Evolutionary conservation across 345 rosid genomes (phyloP).

Genomic region (Brassica cretica): DNA sequence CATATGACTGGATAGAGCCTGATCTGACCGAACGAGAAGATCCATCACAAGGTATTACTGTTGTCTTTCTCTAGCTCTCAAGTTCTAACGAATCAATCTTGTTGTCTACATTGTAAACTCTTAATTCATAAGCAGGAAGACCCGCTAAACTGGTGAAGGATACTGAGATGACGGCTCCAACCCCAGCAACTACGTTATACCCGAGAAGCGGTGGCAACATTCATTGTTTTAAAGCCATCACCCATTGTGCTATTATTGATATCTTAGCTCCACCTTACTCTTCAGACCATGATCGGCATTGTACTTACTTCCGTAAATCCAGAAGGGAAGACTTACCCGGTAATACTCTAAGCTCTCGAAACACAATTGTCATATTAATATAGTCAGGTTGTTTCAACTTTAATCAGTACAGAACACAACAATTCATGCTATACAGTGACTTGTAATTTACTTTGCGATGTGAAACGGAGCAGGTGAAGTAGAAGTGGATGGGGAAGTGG

Average conservation of each 20-base stretch:
- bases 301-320: constrained; percentile 63
- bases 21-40: constrained; percentile 47
- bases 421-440: background rate
- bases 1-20: constrained; percentile 86
- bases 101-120: background rate
- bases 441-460: background rate
- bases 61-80: background rate
- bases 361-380: background rate
- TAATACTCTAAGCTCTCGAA: constrained; percentile 29
- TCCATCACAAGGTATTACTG: constrained; percentile 60
- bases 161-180: constrained; percentile 66
- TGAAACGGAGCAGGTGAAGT: constrained; percentile 51
- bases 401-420: background rate
- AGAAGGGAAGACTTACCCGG: constrained; percentile 61
- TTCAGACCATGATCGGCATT: constrained; percentile 58
- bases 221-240: constrained; percentile 73
- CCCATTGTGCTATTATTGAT: constrained; percentile 79
- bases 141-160: constrained; percentile 74
- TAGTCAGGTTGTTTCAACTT: background rate
- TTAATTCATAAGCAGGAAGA: constrained; percentile 58
- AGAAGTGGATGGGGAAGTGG: constrained; percentile 55
- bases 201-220: constrained; percentile 85
- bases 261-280: constrained; percentile 79
- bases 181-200: constrained; percentile 61
- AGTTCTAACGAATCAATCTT: background rate